These are phyloP conservation scores for Aspergillus fumigatus DNA, from an alignment of 2,329 filamentous ascomycete genomes.

Conservation along the genomic window DNA sequence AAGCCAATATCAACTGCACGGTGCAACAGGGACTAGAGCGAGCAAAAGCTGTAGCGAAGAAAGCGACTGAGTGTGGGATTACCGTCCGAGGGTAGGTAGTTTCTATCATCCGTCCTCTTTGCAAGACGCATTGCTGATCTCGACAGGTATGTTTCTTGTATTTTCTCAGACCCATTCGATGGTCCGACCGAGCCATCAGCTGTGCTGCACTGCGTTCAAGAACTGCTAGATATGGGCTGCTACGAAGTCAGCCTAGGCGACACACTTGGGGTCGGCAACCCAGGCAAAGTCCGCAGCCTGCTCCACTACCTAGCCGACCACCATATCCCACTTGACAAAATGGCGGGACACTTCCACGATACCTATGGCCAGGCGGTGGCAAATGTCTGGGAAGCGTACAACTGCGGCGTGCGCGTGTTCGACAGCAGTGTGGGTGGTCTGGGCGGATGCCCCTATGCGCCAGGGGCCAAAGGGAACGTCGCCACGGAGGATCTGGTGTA, in stretches of 20 bases:
- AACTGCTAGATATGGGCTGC: slow-evolving; percentile 76
- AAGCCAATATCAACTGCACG: slow-evolving; percentile 39
- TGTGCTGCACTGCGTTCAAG: slow-evolving; percentile 48
- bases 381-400: slow-evolving; percentile 71
- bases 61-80: slow-evolving; percentile 25
- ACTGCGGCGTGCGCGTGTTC: slow-evolving; percentile 72
- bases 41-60: slow-evolving; percentile 27
- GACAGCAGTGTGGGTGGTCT: slow-evolving; percentile 76
- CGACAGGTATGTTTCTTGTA: slow-evolving; percentile 36
- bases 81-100: slow-evolving; percentile 31
- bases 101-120: not conserved
- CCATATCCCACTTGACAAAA: slow-evolving; percentile 63
- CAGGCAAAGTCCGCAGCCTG: slow-evolving; percentile 27
- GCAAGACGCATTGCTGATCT: not conserved
- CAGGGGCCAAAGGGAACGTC: slow-evolving; percentile 81
- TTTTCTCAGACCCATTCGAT: slow-evolving; percentile 46
- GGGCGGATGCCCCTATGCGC: slow-evolving; percentile 80
- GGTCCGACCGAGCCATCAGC: slow-evolving; percentile 50
- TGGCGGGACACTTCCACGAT: slow-evolving; percentile 85
- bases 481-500: slow-evolving; percentile 82
- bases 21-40: slow-evolving; percentile 35
- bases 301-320: slow-evolving; percentile 27
- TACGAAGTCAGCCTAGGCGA: slow-evolving; percentile 89
- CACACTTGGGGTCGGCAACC: slow-evolving; percentile 83
- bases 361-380: slow-evolving; percentile 83